Evolutionary conservation across 495 filamentous ascomycete genomes (phyloP).

Genomic region (Penicillium samsonianum): DNA sequence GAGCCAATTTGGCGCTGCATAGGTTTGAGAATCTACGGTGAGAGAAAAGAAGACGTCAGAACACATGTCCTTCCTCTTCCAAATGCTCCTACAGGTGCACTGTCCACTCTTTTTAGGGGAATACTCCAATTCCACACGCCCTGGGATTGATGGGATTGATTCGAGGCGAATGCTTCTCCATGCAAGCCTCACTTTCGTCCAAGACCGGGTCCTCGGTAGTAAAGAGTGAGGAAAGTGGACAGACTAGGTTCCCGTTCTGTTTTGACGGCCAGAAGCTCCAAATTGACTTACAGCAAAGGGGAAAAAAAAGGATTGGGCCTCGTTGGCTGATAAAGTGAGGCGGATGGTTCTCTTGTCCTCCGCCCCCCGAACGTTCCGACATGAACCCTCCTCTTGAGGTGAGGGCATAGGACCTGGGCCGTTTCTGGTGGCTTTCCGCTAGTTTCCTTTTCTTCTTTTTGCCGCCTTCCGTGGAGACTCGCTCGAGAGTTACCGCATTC

Average conservation of each 20-base stretch:
- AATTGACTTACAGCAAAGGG: not conserved
- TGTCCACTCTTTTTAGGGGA: not conserved
- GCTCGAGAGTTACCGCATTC: conserved; percentile 5
- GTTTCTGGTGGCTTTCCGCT: not conserved
- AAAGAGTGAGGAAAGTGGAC: not conserved
- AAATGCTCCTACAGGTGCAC: not conserved
- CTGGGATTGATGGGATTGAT: conserved; percentile 14
- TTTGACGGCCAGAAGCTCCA: conserved; percentile 10
- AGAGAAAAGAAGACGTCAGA: conserved; percentile 19
- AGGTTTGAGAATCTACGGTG: conserved; percentile 14
- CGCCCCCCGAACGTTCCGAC: conserved; percentile 27
- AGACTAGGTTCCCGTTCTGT: not conserved
- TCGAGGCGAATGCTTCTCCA: conserved; percentile 15
- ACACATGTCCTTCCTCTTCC: not conserved
- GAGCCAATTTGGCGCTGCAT: conserved; percentile 32
- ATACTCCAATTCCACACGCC: not conserved
- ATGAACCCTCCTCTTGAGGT: conserved; percentile 16
- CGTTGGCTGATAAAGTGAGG: conserved; percentile 44
- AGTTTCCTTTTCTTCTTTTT: not conserved
- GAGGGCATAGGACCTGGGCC: conserved; percentile 10
- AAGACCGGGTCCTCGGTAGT: conserved; percentile 9
- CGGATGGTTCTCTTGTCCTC: conserved; percentile 23
- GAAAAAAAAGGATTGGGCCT: conserved; percentile 41
- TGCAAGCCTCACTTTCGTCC: conserved; percentile 33
- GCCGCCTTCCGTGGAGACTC: not conserved